Conservation (phyloP, 805 yeast genomes). For the Barnettozyma sp. region DNA sequence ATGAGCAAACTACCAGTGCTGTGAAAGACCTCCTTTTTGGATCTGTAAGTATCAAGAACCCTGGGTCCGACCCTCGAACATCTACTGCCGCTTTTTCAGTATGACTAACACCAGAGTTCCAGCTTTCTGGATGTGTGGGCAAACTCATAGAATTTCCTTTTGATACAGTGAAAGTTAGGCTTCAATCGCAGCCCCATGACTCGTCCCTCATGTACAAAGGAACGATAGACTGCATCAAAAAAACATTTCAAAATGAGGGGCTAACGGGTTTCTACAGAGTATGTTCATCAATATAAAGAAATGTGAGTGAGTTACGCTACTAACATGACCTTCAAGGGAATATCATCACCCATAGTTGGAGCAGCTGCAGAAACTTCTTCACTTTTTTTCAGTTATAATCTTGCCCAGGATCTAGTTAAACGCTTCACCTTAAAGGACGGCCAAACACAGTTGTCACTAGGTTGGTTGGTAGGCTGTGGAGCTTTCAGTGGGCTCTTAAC, state of each 20-base stretch:
- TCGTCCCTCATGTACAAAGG: slow-evolving; percentile 42
- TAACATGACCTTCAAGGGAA: slow-evolving; percentile 34
- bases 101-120: slow-evolving; percentile 18
- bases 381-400: slow-evolving; percentile 59
- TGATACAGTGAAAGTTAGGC: slow-evolving; percentile 84
- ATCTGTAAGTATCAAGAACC: slow-evolving; percentile 2
- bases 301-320: background rate
- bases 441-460: slow-evolving; percentile 28
- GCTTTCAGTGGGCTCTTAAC: slow-evolving; percentile 79
- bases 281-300: background rate
- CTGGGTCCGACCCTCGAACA: too few species aligned
- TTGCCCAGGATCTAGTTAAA: slow-evolving; percentile 35
- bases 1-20: background rate
- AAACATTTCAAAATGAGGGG: slow-evolving; percentile 67
- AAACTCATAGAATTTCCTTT: slow-evolving; percentile 87
- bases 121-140: slow-evolving; percentile 69
- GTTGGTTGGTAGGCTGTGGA: slow-evolving; percentile 57
- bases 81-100: too few species aligned
- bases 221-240: slow-evolving; percentile 56
- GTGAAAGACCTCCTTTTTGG: slow-evolving; percentile 10
- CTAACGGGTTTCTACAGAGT: slow-evolving; percentile 66
- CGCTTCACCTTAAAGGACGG: slow-evolving; percentile 13
- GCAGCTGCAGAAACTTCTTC: slow-evolving; percentile 88
- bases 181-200: slow-evolving; percentile 65
- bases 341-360: slow-evolving; percentile 77